Base-by-base conservation (phyloP, 106 monocot species). In the Xerophyta viscosa region DNA sequence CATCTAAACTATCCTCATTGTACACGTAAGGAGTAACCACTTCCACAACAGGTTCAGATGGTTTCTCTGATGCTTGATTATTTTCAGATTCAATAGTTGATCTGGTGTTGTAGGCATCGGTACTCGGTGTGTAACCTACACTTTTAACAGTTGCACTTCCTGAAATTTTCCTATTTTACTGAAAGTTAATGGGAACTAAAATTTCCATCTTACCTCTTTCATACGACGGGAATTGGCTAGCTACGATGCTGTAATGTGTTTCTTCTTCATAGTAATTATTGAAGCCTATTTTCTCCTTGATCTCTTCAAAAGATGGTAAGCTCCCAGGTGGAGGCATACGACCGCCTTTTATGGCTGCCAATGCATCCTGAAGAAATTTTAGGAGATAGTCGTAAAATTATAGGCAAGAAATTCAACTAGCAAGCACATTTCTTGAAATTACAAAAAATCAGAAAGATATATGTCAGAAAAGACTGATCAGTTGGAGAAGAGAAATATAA, bases 181-280 rank as follows among this genome's bases (percentile, higher is more conserved):
- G 25, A 23, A 52, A 52, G 10, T 21, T 33, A 11, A 41, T 22
- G 29, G 33, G 11, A 5, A 11, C 5, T 36, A 6, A 36, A 36
- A 36, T 36, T 36, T 36, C 33, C n/a, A n/a, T n/a, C n/a, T 33
- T 9, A 84, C 84, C 74, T 65, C 49, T 65, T 46, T 6, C 25
- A 37, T 50, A 51, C 41, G 70, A 77, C 42, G 68, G n/a, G n/a
- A n/a, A 29, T 48, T 46, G 66, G 29, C 50, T 25, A 52, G 51
- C 47, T 50, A n/a, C 51, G n/a, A 61, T 50, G 41, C 41, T 71
- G 44, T 96, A 96, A 19, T 36, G 65, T 62, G 77, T 73, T 62
- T 98, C 96, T 68, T 98, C 96, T 76, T 79, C 71, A 64, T 98
- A 89, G 67, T 98, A 98, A 19, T 62, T 58, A 69, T 86, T 82